Percentiles rank a stretch among this genome's conserved stretches.
phyloP scores from a whole-genome alignment of 139 green algal species.

The Chlamydomonas sphaeroides region DNA sequence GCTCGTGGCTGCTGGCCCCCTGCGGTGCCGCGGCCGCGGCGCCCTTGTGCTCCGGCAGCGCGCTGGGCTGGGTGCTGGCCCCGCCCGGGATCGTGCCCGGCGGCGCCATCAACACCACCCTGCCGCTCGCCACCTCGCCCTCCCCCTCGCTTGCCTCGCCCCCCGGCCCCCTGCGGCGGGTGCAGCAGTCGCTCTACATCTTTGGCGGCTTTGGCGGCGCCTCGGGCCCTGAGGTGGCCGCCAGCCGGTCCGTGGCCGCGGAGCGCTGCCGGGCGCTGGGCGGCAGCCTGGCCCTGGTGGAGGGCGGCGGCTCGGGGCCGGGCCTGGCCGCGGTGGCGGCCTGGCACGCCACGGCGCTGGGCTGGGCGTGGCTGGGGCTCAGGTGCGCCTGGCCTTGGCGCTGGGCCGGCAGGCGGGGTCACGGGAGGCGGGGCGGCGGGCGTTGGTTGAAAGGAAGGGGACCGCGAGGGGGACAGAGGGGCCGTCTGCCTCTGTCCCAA shows the following conservation, averaged over 20 bases:
- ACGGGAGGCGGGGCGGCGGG: no score
- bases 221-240: no score
- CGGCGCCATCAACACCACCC: not conserved
- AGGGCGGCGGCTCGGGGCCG: not conserved
- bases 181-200: not conserved
- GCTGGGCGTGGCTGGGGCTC: conserved; percentile 8
- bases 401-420: no score
- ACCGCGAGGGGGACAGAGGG: no score
- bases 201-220: not conserved
- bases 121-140: not conserved
- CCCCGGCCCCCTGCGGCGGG: no score
- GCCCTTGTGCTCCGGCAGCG: conserved; percentile 10
- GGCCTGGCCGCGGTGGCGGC: not conserved
- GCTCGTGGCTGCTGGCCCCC: not conserved
- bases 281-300: conserved; percentile 15
- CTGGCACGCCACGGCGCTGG: conserved; percentile 10
- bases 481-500: no score
- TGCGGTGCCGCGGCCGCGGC: conserved; percentile 5
- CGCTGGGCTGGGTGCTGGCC: not conserved
- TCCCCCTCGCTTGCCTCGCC: no score
- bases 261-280: conserved; percentile 7
- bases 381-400: no score
- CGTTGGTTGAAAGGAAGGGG: no score
- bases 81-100: not conserved
- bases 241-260: not conserved